Evolutionary conservation across 1,139 yeast genomes (phyloP), one percentile per base, ranked within the genome.

Genomic region (Blastobotrys raffinosifermentans): DNA sequence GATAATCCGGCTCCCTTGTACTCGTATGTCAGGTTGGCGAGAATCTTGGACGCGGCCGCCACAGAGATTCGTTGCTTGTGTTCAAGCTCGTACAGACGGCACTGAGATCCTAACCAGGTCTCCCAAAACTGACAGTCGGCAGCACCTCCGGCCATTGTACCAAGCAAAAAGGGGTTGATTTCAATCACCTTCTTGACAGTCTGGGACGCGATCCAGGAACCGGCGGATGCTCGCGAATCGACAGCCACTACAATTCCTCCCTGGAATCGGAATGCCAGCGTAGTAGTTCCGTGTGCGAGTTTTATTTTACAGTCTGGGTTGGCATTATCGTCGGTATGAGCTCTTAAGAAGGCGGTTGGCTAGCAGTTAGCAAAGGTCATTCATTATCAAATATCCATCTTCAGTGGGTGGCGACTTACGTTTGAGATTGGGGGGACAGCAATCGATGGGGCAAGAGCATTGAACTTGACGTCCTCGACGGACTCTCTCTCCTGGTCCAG

Each of bases 111-210:
- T 47, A 91, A 73, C 97, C 97, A 91, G 19, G 96, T 86, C 67
- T 91, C 97, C 99, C 99, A 91, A 64, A 73, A 93, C 64, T 93
- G 98, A 72, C 99, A 91, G 66, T 91, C 99, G 19, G 98, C 98
- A 36, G 99, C 99, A 69, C 97, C 97, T 66, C 99, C 99, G 25
- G 99, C 99, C 96, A 91, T 80, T 21, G 99, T 91, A 49, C 99
- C 99, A 54, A 91, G 73, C 50, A 91, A 67, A 58, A 84, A 83
- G 37, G 97, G 96, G 63, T 93, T 93, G 66, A 91, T 91, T 62
- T 91, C 91, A 58, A 91, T 89, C 37, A 91, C 98, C 65, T 91
- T 91, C 66, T 91, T 89, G 48, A 91, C 99, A 2, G 96, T 87
- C 63, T 89, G 97, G 18, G 97, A 87, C 11, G 97, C 98, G 54